Conservation (phyloP, 202 grass and related monocot species). For the Miscanthus sacchariflorus region DNA sequence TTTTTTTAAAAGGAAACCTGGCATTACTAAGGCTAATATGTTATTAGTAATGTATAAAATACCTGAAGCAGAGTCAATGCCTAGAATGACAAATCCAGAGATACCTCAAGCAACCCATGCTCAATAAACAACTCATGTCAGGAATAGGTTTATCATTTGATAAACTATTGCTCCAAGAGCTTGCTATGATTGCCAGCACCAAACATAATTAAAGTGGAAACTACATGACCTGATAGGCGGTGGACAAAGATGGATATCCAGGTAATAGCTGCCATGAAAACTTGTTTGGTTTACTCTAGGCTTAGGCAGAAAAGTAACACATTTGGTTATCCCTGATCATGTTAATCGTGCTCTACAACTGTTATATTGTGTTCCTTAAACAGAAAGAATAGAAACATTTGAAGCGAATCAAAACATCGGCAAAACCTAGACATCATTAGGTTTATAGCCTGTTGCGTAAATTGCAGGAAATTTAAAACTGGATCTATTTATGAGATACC, state of each 20-base stretch:
- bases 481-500: slow-evolving; percentile 45
- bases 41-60: background rate
- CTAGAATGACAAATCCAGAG: background rate
- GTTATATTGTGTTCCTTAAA: background rate
- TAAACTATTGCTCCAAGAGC: background rate
- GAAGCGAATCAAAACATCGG: background rate
- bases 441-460: background rate
- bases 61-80: background rate
- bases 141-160: background rate
- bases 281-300: background rate
- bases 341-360: background rate
- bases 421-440: background rate
- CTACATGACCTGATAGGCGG: background rate
- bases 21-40: background rate
- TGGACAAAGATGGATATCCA: background rate
- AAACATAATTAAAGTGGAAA: background rate
- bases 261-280: background rate
- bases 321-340: slow-evolving; percentile 7
- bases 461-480: background rate
- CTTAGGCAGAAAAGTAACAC: background rate
- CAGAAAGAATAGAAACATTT: background rate
- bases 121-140: slow-evolving; percentile 16
- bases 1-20: background rate
- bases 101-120: background rate
- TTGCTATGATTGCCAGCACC: background rate